Evolutionary conservation across 352 stramenopile genomes (phyloP), one percentile per base, ranked within the genome.

Genomic region (Albugo laibachii): DNA sequence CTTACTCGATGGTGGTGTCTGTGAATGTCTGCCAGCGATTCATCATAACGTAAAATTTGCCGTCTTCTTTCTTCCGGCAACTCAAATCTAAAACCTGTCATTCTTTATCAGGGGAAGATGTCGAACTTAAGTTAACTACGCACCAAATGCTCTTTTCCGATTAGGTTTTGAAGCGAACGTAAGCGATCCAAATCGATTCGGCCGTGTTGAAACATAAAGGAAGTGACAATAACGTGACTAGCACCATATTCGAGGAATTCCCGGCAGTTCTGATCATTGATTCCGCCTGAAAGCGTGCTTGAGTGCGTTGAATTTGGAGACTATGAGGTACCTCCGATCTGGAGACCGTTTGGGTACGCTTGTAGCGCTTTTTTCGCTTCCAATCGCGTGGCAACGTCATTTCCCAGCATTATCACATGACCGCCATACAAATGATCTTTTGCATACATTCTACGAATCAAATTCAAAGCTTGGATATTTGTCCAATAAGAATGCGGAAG

Each of bases 221-320:
- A 97, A 31, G 94, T 99, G 43, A 99, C 89, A 58, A 99, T 99
- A 16, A 99, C 86, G 60, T 99, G 93, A 36, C 81, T 97, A n/a
- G 94, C 94, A 13, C 93, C 93, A 19, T 82, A 74, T 34, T 96
- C 80, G 31, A 99, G 64, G 65, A 94, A 99, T 56, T 93, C 78
- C 20, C 65, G 50, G 34, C 89, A 95, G 55, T 97, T 98, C 10
- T 89, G 67, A n/a, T 81, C 61, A 24, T 82, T 97, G 44, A 98
- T 93, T 2, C 75, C 75, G 12, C 75, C 78, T 83, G 41, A 15
- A 20, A 37, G 14, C 1, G 47, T 5, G 31, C 36, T 36, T 58
- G 6, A 57, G 43, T 10, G 16, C 3, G 2, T 48, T 27, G 20
- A 3, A 8, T 40, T 11, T 40, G 47, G 34, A 19, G 8, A 54